Percentiles rank a stretch among this genome's conserved stretches.
phyloP scores from a whole-genome alignment of 495 filamentous ascomycete species.

The Oidiodendron maius region DNA sequence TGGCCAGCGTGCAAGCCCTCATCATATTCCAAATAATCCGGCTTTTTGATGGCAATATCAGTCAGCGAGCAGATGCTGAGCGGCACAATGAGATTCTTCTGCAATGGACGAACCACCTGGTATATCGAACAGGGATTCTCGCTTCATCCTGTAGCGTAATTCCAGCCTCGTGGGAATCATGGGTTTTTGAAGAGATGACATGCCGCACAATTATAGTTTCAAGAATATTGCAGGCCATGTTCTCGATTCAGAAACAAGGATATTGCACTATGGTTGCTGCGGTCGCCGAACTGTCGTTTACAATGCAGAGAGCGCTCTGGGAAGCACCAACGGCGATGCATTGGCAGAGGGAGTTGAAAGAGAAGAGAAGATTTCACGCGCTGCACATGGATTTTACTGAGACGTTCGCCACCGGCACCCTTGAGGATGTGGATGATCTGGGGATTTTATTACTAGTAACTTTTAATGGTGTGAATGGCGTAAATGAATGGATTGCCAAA shows the following conservation, averaged over 20 bases:
- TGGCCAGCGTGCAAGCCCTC: slow-evolving; percentile 2
- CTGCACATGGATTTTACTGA: background rate
- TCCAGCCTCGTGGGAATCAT: no score
- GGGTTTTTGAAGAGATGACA: slow-evolving; percentile 11
- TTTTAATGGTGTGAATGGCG: background rate
- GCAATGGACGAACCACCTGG: slow-evolving; percentile 1
- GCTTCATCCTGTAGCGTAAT: no score
- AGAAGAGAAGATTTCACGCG: background rate
- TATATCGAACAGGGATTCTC: background rate
- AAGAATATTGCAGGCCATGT: slow-evolving; percentile 1
- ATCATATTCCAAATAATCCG: slow-evolving; percentile 5
- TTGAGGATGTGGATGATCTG: background rate
- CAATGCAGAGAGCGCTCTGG: background rate
- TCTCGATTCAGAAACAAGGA: background rate
- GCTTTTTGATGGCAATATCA: background rate
- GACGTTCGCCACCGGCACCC: background rate
- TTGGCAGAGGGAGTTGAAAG: background rate
- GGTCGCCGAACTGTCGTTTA: slow-evolving; percentile 5
- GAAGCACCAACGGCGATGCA: background rate
- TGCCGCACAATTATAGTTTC: slow-evolving; percentile 10
- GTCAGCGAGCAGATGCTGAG: background rate
- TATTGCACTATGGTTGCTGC: slow-evolving; percentile 4
- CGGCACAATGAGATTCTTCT: background rate
- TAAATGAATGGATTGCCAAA: no score
- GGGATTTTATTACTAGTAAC: background rate